Evolutionary conservation across 768 basidiomycete species (phyloP).

Genomic region (Amanita inopinata): DNA sequence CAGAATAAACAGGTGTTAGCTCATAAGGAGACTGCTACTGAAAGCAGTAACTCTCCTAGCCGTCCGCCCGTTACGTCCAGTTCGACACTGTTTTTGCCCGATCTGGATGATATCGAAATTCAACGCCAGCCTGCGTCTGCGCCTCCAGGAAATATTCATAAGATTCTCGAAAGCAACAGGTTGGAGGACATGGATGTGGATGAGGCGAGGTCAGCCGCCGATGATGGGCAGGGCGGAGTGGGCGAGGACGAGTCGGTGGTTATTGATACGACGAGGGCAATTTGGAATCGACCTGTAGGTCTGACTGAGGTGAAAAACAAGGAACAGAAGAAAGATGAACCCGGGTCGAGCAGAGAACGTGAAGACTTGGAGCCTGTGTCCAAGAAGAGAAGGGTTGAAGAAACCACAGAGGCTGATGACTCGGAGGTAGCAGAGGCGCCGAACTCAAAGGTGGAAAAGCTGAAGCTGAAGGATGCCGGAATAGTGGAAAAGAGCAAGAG

Average conservation of each 20-base stretch:
- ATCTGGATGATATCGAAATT: slow-evolving; percentile 2
- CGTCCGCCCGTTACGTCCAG: background rate
- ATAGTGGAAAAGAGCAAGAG: background rate
- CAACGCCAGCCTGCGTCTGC: background rate
- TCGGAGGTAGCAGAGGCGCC: background rate
- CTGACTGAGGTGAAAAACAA: slow-evolving; percentile 4
- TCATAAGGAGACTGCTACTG: too few species aligned
- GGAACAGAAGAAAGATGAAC: slow-evolving; percentile 1
- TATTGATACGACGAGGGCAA: slow-evolving; percentile 35
- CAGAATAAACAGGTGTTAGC: too few species aligned
- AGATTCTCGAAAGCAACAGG: slow-evolving; percentile 1
- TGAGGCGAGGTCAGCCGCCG: background rate
- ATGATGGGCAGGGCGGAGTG: slow-evolving; percentile 12
- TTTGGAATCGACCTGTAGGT: slow-evolving; percentile 23
- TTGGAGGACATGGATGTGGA: slow-evolving; percentile 11
- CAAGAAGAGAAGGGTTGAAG: slow-evolving; percentile 10
- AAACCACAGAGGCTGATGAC: slow-evolving; percentile 6
- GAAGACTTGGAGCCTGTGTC: slow-evolving; percentile 3
- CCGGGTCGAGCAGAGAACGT: background rate
- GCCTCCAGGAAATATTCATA: background rate
- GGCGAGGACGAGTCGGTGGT: slow-evolving; percentile 16
- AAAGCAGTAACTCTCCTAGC: too few species aligned
- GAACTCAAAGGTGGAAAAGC: background rate
- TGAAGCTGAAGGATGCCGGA: too few species aligned
- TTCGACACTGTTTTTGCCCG: slow-evolving; percentile 9